A percentile compares a stretch with the other conserved stretches of the same genome.
Conservation (phyloP, 2,329 filamentous ascomycete genomes). For the Ophiocordyceps camponoti-rufipedis region DNA sequence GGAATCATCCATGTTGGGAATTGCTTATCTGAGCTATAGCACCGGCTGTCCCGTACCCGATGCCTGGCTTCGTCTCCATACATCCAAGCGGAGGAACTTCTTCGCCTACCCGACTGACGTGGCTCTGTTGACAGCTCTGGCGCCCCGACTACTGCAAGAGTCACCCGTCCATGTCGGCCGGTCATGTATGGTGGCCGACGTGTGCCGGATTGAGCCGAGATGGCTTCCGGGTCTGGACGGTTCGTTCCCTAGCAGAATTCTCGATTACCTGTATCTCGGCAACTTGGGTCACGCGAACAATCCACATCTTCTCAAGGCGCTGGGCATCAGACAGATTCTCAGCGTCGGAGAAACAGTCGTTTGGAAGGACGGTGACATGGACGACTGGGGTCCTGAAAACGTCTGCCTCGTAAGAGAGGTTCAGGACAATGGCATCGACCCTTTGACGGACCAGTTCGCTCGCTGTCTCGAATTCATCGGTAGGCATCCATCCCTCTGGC, state of each 20-base stretch:
- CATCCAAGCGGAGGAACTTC: conserved; percentile 70
- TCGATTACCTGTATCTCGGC: conserved; percentile 91
- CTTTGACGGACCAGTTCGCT: conserved; percentile 69
- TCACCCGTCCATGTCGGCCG: conserved; percentile 38
- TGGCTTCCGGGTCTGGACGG: conserved; percentile 81
- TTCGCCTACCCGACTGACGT: conserved; percentile 92
- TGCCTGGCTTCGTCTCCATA: conserved; percentile 77
- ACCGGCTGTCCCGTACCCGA: conserved; percentile 64
- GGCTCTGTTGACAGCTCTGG: conserved; percentile 57
- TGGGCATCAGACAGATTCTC: conserved; percentile 76
- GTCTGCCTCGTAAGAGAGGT: conserved; percentile 68
- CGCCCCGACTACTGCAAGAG: conserved; percentile 54
- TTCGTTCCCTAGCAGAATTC: conserved; percentile 71
- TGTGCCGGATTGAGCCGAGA: conserved; percentile 43
- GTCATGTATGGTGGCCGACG: conserved; percentile 29
- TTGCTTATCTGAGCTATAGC: conserved; percentile 88
- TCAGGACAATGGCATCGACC: conserved; percentile 93
- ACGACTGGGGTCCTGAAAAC: conserved; percentile 61
- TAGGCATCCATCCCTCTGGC: conserved; percentile 17
- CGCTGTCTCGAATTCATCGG: conserved; percentile 83
- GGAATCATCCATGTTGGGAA: conserved; percentile 71
- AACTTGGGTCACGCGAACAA: conserved; percentile 92
- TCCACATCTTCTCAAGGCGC: conserved; percentile 55
- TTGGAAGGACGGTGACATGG: conserved; percentile 56
- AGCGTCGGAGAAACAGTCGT: conserved; percentile 80